Base-by-base conservation (phyloP, 2,329 filamentous ascomycete species). In the Paradendryphiella salina region DNA sequence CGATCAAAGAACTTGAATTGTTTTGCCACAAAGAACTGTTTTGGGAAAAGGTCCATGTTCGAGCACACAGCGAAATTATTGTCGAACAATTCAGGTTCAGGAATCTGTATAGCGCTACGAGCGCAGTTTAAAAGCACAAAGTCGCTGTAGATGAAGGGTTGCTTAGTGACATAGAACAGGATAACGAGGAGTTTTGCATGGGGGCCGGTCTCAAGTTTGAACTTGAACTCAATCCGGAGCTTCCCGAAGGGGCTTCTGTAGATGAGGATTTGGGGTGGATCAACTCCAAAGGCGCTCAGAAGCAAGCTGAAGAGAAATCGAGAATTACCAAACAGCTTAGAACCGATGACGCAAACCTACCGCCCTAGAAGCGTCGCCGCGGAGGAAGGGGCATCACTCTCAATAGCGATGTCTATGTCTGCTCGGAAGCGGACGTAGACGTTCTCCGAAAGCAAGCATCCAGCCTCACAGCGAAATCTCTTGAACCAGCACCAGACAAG, bases 341-440 rank as follows among this genome's bases (percentile, higher is more conserved):
- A 6, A 10, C 23, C 8, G 8, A 26, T 9, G 8, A 26, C 8
- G 23, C 23, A 26, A 9, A 26, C 23, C 23, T 26, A 9, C 23
- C 23, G 8, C 23, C 8, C 8, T 9, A 26, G 23, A 45, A 52
- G 44, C 52, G 46, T 39, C 45, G 48, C 20, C 33, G 35, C 10
- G 39, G 41, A 11, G 33, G 26, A 10, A 29, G 33, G 13, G 15
- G 20, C 6, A 50, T 58, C 14, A 18, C 32, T 14, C 53, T 46
- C 21, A 26, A 53, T 17, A 11, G 31, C 7, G 3, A 45, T 1
- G 46, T 52, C 18, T 48, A 37, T 20, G 29, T 56, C 11, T 39
- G 50, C 9, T 33, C 33, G 5, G 50, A 54, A 4, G 40, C 40
- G 3, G 53, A 59, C 26, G 21, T 59, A 18, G 53, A 59, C 11